Evolutionary conservation across 2,329 filamentous ascomycete genomes (phyloP), one percentile per base, ranked within the genome.

Genomic region (Xylariales sp.): DNA sequence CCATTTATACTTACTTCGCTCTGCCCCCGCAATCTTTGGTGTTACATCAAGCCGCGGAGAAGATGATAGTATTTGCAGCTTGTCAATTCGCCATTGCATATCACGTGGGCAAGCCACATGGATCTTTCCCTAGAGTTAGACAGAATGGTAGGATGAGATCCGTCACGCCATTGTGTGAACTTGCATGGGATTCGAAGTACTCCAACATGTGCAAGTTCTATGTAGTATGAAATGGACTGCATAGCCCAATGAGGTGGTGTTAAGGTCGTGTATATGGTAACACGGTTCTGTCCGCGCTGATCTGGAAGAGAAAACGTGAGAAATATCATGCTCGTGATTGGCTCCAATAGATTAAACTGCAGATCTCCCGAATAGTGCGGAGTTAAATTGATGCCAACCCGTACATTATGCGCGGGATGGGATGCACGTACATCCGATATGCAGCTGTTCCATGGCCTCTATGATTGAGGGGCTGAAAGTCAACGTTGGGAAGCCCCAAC

Each of bases 291-390:
- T 12, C 1, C 34, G 18, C 14, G n/a, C n/a, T 16, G 3, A 48
- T 62, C 52, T 54, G 18, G 18, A 53, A 52, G 41, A 45, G 46
- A 55, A 39, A 56, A 70, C 68, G 68, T 70, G 68, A 62, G 65
- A 34, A 68, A 59, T 60, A 28, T 23, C 12, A 16, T 49, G 39
- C 39, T 56, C 14, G 10, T 62, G 65, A 70, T 70, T 70, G 68
- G 68, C n/a, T 45, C 28, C 41, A 32, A 55, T 28, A 32, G 23
- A 32, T 36, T 10, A 14, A 16, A 48, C 28, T 66, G 63, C 57
- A 68, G 62, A 55, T 48, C 54, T 49, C 56, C 56, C 39, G 48
- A 48, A 12, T 23, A 30, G 54, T 43, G 23, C 23, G 45, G 39
- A 12, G 23, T n/a, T 28, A 45, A 9, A 18, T 23, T 4, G 9